These are phyloP conservation scores for Trichosanthes truncata DNA, from an alignment of 306 rosid species.

Conservation along the genomic window DNA sequence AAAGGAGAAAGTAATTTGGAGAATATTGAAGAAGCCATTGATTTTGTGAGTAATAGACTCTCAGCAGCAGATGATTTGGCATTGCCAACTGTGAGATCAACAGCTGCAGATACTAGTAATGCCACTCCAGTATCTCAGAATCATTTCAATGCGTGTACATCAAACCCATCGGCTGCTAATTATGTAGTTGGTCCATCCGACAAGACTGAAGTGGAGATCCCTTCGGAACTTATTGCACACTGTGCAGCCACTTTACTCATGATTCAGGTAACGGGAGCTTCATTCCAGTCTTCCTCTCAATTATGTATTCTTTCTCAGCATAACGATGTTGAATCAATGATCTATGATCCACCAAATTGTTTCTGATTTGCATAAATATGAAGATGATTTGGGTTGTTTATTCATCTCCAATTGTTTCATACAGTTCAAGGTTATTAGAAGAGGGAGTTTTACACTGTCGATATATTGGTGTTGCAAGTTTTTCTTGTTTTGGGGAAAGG, in stretches of 20 bases:
- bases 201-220: conserved; percentile 53
- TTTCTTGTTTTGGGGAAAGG: neutral
- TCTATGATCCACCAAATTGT: neutral
- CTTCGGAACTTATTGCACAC: conserved; percentile 70
- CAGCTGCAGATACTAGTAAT: conserved; percentile 33
- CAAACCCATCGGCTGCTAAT: conserved; percentile 26
- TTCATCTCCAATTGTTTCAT: neutral
- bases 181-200: conserved; percentile 34
- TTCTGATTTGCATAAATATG: neutral
- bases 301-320: neutral
- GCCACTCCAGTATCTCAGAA: conserved; percentile 37
- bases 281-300: neutral
- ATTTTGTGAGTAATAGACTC: conserved; percentile 53
- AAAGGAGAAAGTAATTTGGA: conserved; percentile 42
- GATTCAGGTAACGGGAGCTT: conserved; percentile 57
- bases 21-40: conserved; percentile 63
- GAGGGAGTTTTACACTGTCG: neutral
- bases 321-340: neutral
- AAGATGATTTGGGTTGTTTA: neutral
- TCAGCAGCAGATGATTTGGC: conserved; percentile 45
- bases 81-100: conserved; percentile 27
- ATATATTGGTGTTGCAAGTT: neutral
- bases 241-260: conserved; percentile 74
- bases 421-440: neutral
- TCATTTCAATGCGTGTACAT: conserved; percentile 32